Evolutionary conservation across 352 stramenopile genomes (phyloP), one percentile per base, ranked within the genome.

Genomic region (Phytophthora hybrid): DNA sequence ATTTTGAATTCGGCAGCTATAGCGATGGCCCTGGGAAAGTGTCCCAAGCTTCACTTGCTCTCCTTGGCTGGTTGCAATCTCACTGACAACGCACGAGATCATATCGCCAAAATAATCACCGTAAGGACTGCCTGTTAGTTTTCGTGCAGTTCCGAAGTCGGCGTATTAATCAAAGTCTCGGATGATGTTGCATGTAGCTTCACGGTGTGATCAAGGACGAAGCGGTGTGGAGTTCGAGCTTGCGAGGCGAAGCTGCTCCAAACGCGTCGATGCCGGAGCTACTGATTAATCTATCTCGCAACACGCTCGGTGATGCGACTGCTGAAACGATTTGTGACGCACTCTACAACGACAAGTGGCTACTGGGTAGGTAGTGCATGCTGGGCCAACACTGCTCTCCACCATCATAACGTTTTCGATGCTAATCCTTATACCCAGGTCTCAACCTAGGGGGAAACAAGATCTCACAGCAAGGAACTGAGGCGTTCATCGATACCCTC

Each of bases 261-360:
- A 51, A 41, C 14, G 19, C 63, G 19, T 53, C 67, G 39, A 54
- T 52, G 19, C 74, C 74, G 5, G 66, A 74, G 19, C 71, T 81
- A n/a, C 49, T 92, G 37, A 59, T 92, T 1, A 83, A 92, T 69
- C 60, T 92, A 13, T 86, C 76, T 5, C 63, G 77, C 5, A 92
- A 92, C 37, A 55, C 69, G 1, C 61, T 92, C 6, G 78, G 83
- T 5, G 84, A 90, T 47, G 64, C 76, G 8, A 62, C 70, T 5
- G 69, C 74, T 11, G 74, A 85, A 64, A 59, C 71, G 14, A 71
- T 91, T n/a, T 81, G 69, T 47, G 75, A 82, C 31, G 76, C 78
- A n/a, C 85, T 92, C 26, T 86, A 79, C 51, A 83, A 89, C 63
- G 83, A 92, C 71, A 92, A 91, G 61, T 92, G 85, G 85, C 26